Base-by-base conservation (phyloP, 192 early-diverging fungal genomes). In the Pilaira anomala region DNA sequence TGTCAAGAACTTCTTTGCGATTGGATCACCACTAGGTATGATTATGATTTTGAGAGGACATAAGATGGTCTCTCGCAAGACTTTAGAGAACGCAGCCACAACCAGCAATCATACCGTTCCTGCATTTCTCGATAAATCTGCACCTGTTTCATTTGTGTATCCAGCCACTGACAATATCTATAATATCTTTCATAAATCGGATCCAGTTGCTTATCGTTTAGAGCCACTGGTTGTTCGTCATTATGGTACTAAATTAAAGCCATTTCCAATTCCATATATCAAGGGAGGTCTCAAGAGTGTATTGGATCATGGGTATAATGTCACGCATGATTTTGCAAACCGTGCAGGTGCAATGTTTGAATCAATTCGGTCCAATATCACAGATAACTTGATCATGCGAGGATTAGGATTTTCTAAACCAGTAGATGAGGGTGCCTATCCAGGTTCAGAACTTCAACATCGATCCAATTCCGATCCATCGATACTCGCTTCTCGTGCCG, bases 21-120 rank as follows among this genome's bases (percentile, higher is more conserved):
- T 92, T 12, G 92, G 92, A 24, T 91, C 89, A 11, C 92, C 92
- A 7, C 78, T 94, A 18, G 92, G 90, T 0, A 67, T 93, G 12
- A 89, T 94, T 52, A 67, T 93, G 40, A 65, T 94, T 16, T 68
- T 94, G 2, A 88, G 87, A 67, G 88, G 87, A 14, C 68, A 83
- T 39, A 88, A 85, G 50, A 67, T 94, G 13, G 69, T 64, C 7
- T 77, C 83, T 12, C 78, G 80, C 50, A 66, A 78, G 14, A 64
- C 67, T 12, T 30, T 73, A 22, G 48, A 59, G 9, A 16, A 62
- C 14, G 48, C 53, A 2, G 24, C 42, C 8, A 41, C 56, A 2
- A 41, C 22, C 8, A 18, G 18, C 21, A 58, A 42, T 25, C 4
- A 40, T 16, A 13, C 33, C 19, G 19, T 19, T 6, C 11, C 52